Evolutionary conservation across 2,329 filamentous ascomycete genomes (phyloP).

Genomic region (Cordyceps tenuipes): DNA sequence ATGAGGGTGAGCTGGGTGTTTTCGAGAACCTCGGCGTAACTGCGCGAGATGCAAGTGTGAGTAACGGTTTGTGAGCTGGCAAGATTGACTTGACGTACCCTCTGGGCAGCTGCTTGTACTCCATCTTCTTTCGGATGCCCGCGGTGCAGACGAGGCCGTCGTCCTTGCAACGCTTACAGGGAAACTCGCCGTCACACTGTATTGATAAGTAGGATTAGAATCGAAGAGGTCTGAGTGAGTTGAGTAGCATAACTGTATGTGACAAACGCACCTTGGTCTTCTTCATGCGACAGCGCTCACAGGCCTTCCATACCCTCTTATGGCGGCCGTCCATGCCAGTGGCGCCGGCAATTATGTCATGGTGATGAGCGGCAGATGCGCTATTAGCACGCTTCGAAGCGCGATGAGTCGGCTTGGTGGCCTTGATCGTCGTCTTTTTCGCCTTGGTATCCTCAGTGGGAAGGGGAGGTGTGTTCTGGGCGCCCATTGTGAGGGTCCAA

Average conservation of each 20-base stretch:
- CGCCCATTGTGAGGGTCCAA: constrained; percentile 34
- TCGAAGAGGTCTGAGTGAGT: too few species aligned
- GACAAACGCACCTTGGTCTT: constrained; percentile 51
- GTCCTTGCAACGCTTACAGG: constrained; percentile 59
- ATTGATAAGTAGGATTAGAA: not conserved
- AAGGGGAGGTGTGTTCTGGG: constrained; percentile 41
- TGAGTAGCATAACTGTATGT: not conserved
- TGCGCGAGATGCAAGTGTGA: constrained; percentile 18
- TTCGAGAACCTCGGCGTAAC: constrained; percentile 57
- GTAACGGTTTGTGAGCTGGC: not conserved
- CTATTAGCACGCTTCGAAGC: constrained; percentile 41
- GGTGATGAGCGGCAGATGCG: constrained; percentile 27
- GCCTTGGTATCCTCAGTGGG: constrained; percentile 40
- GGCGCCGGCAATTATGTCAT: constrained; percentile 27
- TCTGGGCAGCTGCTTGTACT: constrained; percentile 57
- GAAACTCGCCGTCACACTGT: constrained; percentile 57
- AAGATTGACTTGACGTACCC: constrained; percentile 35
- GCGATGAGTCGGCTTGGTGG: constrained; percentile 42
- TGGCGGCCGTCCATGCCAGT: constrained; percentile 45
- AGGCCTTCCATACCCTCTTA: constrained; percentile 60
- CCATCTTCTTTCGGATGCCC: constrained; percentile 57
- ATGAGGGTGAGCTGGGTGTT: constrained; percentile 58
- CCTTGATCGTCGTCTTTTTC: constrained; percentile 32
- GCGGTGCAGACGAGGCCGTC: constrained; percentile 57
- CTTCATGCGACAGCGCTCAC: constrained; percentile 60